phyloP scores from a whole-genome alignment of 768 basidiomycete species.

The Leccinum pellstonianum region DNA sequence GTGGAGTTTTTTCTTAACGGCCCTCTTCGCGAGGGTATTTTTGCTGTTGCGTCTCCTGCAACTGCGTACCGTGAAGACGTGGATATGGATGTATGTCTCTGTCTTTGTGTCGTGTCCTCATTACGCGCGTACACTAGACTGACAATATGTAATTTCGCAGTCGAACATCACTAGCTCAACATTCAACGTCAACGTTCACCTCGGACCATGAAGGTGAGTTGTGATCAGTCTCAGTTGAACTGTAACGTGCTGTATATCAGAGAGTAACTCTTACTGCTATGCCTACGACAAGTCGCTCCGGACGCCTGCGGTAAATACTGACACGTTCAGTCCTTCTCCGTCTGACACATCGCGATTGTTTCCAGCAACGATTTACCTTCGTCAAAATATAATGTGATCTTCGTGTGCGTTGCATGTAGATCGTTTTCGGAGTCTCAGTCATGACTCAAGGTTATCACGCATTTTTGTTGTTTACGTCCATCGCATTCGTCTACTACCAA shows the following conservation, averaged over 20 bases:
- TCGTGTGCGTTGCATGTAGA: too few species aligned
- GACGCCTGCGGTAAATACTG: constrained; percentile 47
- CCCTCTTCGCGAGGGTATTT: constrained; percentile 19
- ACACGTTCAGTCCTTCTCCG: constrained; percentile 44
- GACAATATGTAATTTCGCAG: background rate
- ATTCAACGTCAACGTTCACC: background rate
- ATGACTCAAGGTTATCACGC: too few species aligned
- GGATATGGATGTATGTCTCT: background rate
- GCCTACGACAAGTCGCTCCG: constrained; percentile 54
- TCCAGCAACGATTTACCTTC: too few species aligned
- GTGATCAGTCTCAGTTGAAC: too few species aligned
- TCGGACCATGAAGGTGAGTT: background rate
- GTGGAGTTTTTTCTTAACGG: background rate
- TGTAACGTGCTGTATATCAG: constrained; percentile 18
- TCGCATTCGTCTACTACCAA: constrained; percentile 71
- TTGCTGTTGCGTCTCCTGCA: background rate
- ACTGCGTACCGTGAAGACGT: background rate
- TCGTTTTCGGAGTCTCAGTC: too few species aligned
- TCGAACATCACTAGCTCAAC: background rate
- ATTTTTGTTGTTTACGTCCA: constrained; percentile 51
- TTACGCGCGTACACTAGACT: background rate
- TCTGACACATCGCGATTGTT: background rate
- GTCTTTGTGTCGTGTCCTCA: background rate
- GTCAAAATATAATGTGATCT: too few species aligned
- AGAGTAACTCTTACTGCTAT: constrained; percentile 44